Evolutionary conservation across 2,329 filamentous ascomycete genomes (phyloP), one percentile per base, ranked within the genome.

Genomic region (Exutisphaerella laricina): DNA sequence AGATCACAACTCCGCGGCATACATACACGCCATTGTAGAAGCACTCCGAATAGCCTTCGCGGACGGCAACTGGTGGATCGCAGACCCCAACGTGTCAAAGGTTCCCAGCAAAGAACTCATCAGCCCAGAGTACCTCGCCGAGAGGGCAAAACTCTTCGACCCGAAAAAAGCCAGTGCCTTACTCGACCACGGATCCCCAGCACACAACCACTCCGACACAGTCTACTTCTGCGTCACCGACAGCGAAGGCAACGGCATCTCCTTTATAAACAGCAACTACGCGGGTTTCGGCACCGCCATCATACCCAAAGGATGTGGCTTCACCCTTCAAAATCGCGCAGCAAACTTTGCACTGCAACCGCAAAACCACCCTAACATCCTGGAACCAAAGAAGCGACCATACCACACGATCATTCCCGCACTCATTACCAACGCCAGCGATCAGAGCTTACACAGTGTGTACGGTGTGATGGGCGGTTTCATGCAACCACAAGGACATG

Each of bases 361-460:
- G 4, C 63, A 73, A 0, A 69, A 70, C 1, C 89, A 95, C 59
- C 88, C 89, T 1, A 97, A 97, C 60, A 75, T 74, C 14, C 72
- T 94, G 10, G 85, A 79, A 5, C 86, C 88, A 0, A 72, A 81
- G 23, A 97, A 97, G 71, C 70, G 92, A 33, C 92, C 92, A 0
- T 98, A 97, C 67, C 92, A 97, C 66, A 98, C 92, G 41, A 97
- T 98, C 64, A 98, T 98, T 57, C 90, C 92, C 0, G 90, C 85
- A 0, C 76, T 97, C 64, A 80, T 90, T 13, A 97, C 92, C 0
- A 88, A 92, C 54, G 63, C 78, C 13, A 68, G 70, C 4, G 88
- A 94, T 55, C 78, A 79, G 18, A 82, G 77, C 36, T 68, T 97
- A 43, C 86, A 95, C 64, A 84, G 80, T 3, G 85, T 94, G 0